phyloP scores from a whole-genome alignment of 78 protist species.

The Tieghemostelium lacteum region DNA sequence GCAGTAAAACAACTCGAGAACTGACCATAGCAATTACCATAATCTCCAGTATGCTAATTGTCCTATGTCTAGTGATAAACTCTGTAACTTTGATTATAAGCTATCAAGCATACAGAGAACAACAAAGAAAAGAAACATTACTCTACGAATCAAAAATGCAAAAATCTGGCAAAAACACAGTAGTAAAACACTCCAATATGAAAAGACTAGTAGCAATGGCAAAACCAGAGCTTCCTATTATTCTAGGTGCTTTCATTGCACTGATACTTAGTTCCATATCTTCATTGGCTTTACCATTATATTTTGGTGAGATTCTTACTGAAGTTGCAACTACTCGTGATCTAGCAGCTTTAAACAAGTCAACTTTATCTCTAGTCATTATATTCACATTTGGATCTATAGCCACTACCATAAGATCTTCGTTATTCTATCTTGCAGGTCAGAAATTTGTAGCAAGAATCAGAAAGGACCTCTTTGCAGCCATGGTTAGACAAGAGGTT shows the following conservation, averaged over 20 bases:
- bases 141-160: not conserved
- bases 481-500: constrained; percentile 87
- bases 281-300: constrained; percentile 50
- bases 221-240: constrained; percentile 64
- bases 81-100: not conserved
- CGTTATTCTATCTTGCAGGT: constrained; percentile 69
- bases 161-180: not conserved
- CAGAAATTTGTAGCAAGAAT: constrained; percentile 80
- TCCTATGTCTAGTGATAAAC: not conserved
- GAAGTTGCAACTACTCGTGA: constrained; percentile 15
- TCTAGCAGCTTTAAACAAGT: constrained; percentile 18
- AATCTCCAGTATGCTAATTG: not conserved
- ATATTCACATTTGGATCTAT: constrained; percentile 51
- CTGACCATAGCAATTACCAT: not conserved
- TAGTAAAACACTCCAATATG: constrained; percentile 34
- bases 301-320: constrained; percentile 57
- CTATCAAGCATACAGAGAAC: not conserved
- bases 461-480: constrained; percentile 71
- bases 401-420: constrained; percentile 10
- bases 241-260: constrained; percentile 50
- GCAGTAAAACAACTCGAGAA: not conserved
- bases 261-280: constrained; percentile 24
- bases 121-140: not conserved
- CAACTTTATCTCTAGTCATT: constrained; percentile 27
- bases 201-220: constrained; percentile 33